A percentile compares a stretch with the other conserved stretches of the same genome.
Evolutionary conservation across 331 rosid species (phyloP).

Genomic region (Stylosanthes scabra): DNA sequence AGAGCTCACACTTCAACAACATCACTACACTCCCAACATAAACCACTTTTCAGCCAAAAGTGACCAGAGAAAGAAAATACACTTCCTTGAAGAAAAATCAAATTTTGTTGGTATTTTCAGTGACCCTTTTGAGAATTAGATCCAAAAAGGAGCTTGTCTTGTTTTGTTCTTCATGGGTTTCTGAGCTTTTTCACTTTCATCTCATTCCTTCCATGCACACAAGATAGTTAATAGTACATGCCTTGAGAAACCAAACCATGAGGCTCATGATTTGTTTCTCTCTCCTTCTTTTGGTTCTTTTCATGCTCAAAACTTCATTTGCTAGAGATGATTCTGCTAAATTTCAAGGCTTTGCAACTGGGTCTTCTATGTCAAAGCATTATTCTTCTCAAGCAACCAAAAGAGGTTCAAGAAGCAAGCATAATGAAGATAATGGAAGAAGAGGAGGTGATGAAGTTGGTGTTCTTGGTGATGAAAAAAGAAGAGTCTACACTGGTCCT

Average conservation of each 20-base stretch:
- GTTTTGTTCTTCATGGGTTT: conserved; percentile 46
- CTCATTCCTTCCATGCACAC: conserved; percentile 51
- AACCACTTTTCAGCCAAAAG: too few species aligned
- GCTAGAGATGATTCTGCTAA: conserved; percentile 43
- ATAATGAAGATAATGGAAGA: conserved; percentile 34
- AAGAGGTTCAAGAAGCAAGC: conserved; percentile 21
- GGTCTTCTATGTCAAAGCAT: conserved; percentile 38
- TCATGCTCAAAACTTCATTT: conserved; percentile 37
- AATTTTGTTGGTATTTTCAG: conserved; percentile 10
- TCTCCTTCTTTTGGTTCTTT: conserved; percentile 37
- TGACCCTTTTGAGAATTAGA: conserved; percentile 42
- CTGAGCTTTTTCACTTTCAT: conserved; percentile 47
- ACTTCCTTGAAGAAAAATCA: conserved; percentile 18
- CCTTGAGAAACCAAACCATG: conserved; percentile 37
- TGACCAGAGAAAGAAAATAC: too few species aligned
- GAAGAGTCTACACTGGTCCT: conserved; percentile 76
- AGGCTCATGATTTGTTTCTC: conserved; percentile 50
- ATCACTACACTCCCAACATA: too few species aligned
- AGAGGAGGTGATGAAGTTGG: conserved; percentile 13
- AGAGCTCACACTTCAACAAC: conserved; percentile 55
- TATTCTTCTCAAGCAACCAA: conserved; percentile 20
- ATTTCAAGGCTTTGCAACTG: conserved; percentile 44
- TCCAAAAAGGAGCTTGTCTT: conserved; percentile 40
- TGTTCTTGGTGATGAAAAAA: conserved; percentile 61
- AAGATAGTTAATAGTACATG: too few species aligned